Conservation (phyloP, 495 filamentous ascomycete genomes). For the Podospora pseudocomata region DNA sequence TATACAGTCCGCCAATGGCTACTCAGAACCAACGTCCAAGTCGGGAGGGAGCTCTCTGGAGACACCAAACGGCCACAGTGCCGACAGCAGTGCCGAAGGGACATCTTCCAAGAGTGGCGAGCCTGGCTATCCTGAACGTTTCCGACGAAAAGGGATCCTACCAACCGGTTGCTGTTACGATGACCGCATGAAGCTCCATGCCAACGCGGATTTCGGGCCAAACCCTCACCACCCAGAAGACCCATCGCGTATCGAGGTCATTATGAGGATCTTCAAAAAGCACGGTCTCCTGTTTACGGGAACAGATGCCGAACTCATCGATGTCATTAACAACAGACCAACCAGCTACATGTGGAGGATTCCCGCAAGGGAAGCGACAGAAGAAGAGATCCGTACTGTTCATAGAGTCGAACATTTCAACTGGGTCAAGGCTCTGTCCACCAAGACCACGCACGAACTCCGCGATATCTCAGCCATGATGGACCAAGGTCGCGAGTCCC, state of each 20-base stretch:
- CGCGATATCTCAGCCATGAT: constrained; percentile 52
- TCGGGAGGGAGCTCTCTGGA: constrained; percentile 23
- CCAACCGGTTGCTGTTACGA: constrained; percentile 85
- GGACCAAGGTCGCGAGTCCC: constrained; percentile 68
- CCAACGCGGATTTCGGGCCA: constrained; percentile 64
- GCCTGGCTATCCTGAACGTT: constrained; percentile 21
- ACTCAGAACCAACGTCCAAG: constrained; percentile 21
- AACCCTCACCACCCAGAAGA: constrained; percentile 89
- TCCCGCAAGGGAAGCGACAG: constrained; percentile 65
- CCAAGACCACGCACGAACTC: constrained; percentile 56
- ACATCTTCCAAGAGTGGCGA: constrained; percentile 21
- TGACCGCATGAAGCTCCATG: constrained; percentile 86
- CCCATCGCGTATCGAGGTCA: constrained; percentile 81
- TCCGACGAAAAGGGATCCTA: constrained; percentile 38
- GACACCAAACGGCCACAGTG: constrained; percentile 28
- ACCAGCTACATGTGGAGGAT: constrained; percentile 72
- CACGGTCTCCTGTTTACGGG: constrained; percentile 67
- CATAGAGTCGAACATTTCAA: constrained; percentile 71
- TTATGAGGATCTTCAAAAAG: constrained; percentile 77
- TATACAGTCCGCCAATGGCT: constrained; percentile 36
- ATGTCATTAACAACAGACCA: constrained; percentile 42
- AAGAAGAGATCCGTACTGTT: constrained; percentile 71
- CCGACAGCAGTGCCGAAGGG: constrained; percentile 22
- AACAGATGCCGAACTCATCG: constrained; percentile 41
- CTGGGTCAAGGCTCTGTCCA: constrained; percentile 64